Conservation (phyloP, 306 rosid species). For the Sindora glabra region DNA sequence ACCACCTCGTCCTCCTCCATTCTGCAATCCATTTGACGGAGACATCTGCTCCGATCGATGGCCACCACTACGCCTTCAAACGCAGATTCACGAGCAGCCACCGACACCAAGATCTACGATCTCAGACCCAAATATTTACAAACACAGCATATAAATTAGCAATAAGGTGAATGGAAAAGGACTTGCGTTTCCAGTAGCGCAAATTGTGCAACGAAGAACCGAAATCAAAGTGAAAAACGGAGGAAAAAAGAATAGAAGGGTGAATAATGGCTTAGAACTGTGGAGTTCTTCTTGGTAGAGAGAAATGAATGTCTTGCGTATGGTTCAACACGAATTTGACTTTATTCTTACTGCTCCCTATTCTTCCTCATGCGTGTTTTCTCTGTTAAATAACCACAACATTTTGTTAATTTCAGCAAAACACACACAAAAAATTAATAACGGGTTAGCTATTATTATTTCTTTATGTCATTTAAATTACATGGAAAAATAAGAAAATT, state of each 20-base stretch:
- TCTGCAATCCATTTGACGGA: conserved; percentile 48
- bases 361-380: not conserved
- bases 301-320: not conserved
- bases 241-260: not conserved
- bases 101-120: conserved; percentile 43
- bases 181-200: not conserved
- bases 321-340: conserved; percentile 22
- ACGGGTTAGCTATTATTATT: not conserved
- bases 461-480: too few relatives aligned
- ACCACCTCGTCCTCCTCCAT: conserved; percentile 27
- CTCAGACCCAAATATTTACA: not conserved
- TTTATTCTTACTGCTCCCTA: not conserved
- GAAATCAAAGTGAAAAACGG: not conserved
- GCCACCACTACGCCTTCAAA: not conserved
- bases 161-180: not conserved
- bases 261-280: not conserved
- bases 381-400: not conserved
- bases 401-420: not conserved
- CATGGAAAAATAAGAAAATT: too few relatives aligned
- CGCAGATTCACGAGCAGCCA: not conserved
- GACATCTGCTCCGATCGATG: conserved; percentile 47
- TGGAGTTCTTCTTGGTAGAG: not conserved
- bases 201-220: conserved; percentile 32
- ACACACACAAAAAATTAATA: too few relatives aligned
- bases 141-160: conserved; percentile 1